A percentile compares a stretch with the other conserved stretches of the same genome.
These are phyloP conservation scores for Crithidia fasciculata DNA, from an alignment of 208 protist species.

Conservation along the genomic window DNA sequence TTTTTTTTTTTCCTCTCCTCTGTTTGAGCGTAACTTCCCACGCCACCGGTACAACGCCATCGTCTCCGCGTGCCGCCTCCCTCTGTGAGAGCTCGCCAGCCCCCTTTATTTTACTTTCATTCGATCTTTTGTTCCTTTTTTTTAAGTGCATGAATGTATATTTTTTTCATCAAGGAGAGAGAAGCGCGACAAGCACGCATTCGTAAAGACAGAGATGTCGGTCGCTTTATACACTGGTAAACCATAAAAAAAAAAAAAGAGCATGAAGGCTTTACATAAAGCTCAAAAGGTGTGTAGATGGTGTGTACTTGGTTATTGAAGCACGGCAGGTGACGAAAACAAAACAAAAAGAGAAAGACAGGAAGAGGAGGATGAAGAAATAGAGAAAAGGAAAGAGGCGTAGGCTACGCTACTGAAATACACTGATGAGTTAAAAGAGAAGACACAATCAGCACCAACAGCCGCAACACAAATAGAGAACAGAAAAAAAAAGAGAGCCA, in stretches of 20 bases:
- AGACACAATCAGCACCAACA: background rate
- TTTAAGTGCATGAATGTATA: background rate
- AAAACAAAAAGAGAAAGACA: background rate
- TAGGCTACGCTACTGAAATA: background rate
- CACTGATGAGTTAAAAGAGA: background rate
- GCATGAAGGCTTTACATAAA: background rate
- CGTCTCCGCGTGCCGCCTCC: too few species aligned
- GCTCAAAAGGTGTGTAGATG: too few species aligned
- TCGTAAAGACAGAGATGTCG: too few species aligned
- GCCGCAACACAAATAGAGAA: background rate
- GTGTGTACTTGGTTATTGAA: too few species aligned
- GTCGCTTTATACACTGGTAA: background rate
- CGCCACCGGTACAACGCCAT: too few species aligned
- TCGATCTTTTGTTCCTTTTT: background rate
- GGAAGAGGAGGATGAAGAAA: background rate
- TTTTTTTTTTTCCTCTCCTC: too few species aligned
- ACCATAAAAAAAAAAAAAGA: background rate
- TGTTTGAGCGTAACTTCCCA: too few species aligned
- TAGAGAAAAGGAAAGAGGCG: background rate
- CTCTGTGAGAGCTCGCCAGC: too few species aligned
- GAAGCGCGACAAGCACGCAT: too few species aligned
- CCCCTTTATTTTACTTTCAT: too few species aligned
- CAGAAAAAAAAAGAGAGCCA: slow-evolving; percentile 1
- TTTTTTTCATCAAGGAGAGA: too few species aligned
- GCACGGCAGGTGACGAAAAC: background rate